Percentiles rank a stretch among this genome's conserved stretches.
Conservation (phyloP, 2,329 filamentous ascomycete genomes). For the Aurifilum marmelostoma region DNA sequence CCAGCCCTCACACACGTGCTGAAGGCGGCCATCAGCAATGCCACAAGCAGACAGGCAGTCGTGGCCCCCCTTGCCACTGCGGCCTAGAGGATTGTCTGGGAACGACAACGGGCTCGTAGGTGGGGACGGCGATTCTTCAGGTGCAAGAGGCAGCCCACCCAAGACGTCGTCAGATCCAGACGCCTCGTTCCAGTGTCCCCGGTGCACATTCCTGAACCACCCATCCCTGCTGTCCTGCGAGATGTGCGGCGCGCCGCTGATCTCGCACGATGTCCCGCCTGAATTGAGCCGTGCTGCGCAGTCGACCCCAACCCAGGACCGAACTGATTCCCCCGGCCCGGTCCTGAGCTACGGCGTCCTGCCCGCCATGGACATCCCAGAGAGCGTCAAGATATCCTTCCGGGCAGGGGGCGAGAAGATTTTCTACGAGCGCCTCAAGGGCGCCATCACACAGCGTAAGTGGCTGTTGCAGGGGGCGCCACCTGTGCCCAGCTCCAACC, state of each 20-base stretch:
- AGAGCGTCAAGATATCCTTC: constrained; percentile 90
- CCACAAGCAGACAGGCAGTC: constrained; percentile 56
- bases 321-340: constrained; percentile 80
- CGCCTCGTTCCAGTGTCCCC: constrained; percentile 68
- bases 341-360: constrained; percentile 51
- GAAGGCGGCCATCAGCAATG: constrained; percentile 82
- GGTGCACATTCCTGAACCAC: constrained; percentile 94
- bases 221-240: constrained; percentile 85
- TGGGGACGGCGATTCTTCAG: constrained; percentile 21
- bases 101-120: constrained; percentile 26
- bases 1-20: constrained; percentile 80
- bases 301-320: constrained; percentile 34
- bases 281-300: constrained; percentile 44
- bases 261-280: constrained; percentile 54
- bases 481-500: constrained; percentile 71
- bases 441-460: constrained; percentile 87
- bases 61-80: constrained; percentile 38
- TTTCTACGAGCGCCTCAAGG: constrained; percentile 87
- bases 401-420: constrained; percentile 85
- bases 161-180: constrained; percentile 37
- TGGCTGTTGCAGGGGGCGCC: constrained; percentile 93
- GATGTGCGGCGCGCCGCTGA: constrained; percentile 81
- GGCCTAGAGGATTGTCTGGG: constrained; percentile 32
- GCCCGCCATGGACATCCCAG: constrained; percentile 59
- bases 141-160: constrained; percentile 22